phyloP scores from a whole-genome alignment of 257 asterid genomes.

The Solanum lignicaule region DNA sequence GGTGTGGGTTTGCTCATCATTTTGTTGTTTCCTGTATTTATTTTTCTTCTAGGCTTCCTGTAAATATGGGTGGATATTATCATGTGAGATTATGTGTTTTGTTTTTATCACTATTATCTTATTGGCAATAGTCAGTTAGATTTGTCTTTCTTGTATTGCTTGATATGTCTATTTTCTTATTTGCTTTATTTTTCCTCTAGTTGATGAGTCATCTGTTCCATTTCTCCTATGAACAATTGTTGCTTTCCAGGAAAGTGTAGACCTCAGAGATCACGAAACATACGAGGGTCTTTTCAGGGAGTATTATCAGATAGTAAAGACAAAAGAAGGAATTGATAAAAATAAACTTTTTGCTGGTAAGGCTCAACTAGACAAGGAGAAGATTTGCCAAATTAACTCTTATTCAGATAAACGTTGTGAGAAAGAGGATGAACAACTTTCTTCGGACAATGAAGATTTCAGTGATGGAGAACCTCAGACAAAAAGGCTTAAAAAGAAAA shows the following conservation, averaged over 20 bases:
- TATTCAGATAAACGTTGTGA: conserved; percentile 28
- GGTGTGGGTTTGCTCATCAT: not conserved
- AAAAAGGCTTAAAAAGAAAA: conserved; percentile 15
- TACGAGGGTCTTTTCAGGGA: conserved; percentile 65
- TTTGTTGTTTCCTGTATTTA: not conserved
- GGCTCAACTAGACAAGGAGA: conserved; percentile 10
- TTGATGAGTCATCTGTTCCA: not conserved
- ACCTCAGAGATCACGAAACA: conserved; percentile 50
- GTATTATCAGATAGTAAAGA: conserved; percentile 45
- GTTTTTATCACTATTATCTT: not conserved
- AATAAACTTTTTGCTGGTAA: conserved; percentile 33
- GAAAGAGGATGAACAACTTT: conserved; percentile 23
- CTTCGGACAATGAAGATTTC: conserved; percentile 28
- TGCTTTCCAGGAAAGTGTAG: conserved; percentile 47
- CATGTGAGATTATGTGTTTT: not conserved
- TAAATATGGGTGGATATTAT: not conserved
- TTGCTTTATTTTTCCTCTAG: not conserved
- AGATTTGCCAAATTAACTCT: conserved; percentile 6
- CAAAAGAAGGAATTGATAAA: conserved; percentile 24
- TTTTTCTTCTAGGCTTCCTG: not conserved
- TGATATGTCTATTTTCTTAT: not conserved
- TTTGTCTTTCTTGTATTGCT: not conserved
- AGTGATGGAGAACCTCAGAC: conserved; percentile 9
- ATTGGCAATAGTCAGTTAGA: not conserved
- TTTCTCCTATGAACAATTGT: not conserved